phyloP scores from a whole-genome alignment of 345 rosid species.

The Gossypium bickii region DNA sequence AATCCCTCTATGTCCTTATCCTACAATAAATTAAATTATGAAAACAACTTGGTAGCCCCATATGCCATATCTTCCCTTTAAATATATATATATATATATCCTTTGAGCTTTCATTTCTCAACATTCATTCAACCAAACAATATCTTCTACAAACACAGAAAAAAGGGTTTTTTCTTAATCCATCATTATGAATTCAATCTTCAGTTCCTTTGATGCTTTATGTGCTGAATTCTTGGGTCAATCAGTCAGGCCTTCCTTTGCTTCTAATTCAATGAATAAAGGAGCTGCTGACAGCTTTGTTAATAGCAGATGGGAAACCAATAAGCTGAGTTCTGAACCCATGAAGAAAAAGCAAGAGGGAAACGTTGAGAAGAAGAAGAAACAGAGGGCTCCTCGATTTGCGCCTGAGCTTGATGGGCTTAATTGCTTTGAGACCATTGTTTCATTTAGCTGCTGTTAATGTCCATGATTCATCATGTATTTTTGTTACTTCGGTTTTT shows the following conservation, averaged over 20 bases:
- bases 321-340: background rate
- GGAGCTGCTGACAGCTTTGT: background rate
- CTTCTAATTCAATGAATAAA: conserved; percentile 4
- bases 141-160: background rate
- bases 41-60: background rate
- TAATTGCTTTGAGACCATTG: conserved; percentile 61
- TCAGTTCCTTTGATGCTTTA: conserved; percentile 65
- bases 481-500: background rate
- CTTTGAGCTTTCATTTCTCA: background rate
- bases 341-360: conserved; percentile 22
- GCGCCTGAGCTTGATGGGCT: conserved; percentile 65
- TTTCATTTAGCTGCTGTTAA: conserved; percentile 21
- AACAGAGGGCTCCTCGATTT: conserved; percentile 35
- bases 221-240: conserved; percentile 55
- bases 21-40: background rate
- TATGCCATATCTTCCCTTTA: background rate
- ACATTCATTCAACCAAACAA: background rate
- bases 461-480: background rate
- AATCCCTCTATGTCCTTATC: background rate
- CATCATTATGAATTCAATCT: conserved; percentile 61
- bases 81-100: background rate
- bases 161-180: background rate
- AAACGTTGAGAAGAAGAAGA: conserved; percentile 15
- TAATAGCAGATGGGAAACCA: background rate
- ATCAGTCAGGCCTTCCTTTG: conserved; percentile 25